A percentile compares a stretch with the other conserved stretches of the same genome.
These are phyloP conservation scores for Camellia japonica DNA, from an alignment of 148 eudicot genomes.

Conservation along the genomic window DNA sequence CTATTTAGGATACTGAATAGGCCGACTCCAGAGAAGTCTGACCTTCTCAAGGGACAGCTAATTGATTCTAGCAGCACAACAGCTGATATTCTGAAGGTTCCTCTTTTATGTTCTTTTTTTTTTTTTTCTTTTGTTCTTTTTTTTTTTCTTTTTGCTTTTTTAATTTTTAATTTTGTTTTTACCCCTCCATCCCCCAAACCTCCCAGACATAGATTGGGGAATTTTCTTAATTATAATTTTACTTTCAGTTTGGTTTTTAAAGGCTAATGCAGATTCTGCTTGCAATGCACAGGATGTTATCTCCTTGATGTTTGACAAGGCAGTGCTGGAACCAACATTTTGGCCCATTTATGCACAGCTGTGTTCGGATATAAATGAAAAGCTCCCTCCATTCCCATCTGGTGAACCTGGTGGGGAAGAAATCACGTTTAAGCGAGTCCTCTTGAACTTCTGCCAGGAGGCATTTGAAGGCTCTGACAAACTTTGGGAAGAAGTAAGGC, in stretches of 20 bases:
- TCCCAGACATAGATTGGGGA: not conserved
- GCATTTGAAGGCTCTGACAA: slow-evolving; percentile 94
- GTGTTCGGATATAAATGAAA: slow-evolving; percentile 82
- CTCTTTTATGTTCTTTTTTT: not conserved
- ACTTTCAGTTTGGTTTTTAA: not conserved
- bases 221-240: not conserved
- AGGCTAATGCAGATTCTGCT: slow-evolving; percentile 17
- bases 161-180: no score
- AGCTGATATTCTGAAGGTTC: slow-evolving; percentile 87
- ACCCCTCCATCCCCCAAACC: no score
- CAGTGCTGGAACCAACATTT: slow-evolving; percentile 94
- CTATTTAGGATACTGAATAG: slow-evolving; percentile 79
- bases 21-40: slow-evolving; percentile 94
- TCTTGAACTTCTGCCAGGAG: slow-evolving; percentile 89
- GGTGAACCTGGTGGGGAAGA: slow-evolving; percentile 82
- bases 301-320: slow-evolving; percentile 93
- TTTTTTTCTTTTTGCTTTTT: no score
- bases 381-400: slow-evolving; percentile 80
- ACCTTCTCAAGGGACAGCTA: slow-evolving; percentile 83
- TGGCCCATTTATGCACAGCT: slow-evolving; percentile 92
- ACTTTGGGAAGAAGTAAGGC: slow-evolving; percentile 69
- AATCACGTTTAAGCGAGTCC: slow-evolving; percentile 84
- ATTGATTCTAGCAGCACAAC: slow-evolving; percentile 83
- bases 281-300: slow-evolving; percentile 70
- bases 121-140: no score